Percentiles rank a stretch among this genome's conserved stretches.
Evolutionary conservation across 1,284 basidiomycete species (phyloP).

Genomic region (Leccinum pachyderme): DNA sequence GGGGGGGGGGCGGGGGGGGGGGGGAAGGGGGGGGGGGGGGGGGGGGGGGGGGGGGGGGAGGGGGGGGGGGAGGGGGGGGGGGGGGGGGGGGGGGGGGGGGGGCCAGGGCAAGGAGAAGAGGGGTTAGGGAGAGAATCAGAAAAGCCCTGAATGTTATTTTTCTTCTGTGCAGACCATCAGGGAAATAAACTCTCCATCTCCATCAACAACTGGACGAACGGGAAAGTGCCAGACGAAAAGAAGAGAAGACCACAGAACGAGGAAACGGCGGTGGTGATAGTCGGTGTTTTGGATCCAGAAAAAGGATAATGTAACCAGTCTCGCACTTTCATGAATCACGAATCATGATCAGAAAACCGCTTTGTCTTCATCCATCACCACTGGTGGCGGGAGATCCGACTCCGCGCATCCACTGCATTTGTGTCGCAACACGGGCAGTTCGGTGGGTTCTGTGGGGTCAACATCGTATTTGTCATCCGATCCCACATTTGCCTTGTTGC

Average conservation of each 20-base stretch:
- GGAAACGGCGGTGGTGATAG: not conserved
- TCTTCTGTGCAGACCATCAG: rapidly evolving
- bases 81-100: too few relatives aligned
- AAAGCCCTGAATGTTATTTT: not conserved
- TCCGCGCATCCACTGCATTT: not conserved
- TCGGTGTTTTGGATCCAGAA: not conserved
- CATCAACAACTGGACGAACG: not conserved
- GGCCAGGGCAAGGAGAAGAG: too few relatives aligned
- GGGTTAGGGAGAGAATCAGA: not conserved
- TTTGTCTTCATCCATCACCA: not conserved
- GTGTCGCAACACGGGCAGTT: conserved; percentile 7
- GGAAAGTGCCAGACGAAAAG: not conserved
- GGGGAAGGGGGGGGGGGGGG: too few relatives aligned
- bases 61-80: too few relatives aligned
- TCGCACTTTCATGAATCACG: not conserved
- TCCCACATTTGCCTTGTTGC: not conserved
- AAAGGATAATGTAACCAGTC: not conserved
- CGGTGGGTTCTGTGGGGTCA: conserved; percentile 2
- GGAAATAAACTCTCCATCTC: not conserved
- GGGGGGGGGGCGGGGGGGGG: too few relatives aligned
- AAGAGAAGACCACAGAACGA: not conserved
- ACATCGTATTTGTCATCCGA: not conserved
- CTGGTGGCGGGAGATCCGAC: not conserved
- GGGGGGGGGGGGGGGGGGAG: too few relatives aligned
- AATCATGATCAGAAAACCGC: not conserved